phyloP scores from a whole-genome alignment of 352 stramenopile genomes.

The Globisporangium yorkense region DNA sequence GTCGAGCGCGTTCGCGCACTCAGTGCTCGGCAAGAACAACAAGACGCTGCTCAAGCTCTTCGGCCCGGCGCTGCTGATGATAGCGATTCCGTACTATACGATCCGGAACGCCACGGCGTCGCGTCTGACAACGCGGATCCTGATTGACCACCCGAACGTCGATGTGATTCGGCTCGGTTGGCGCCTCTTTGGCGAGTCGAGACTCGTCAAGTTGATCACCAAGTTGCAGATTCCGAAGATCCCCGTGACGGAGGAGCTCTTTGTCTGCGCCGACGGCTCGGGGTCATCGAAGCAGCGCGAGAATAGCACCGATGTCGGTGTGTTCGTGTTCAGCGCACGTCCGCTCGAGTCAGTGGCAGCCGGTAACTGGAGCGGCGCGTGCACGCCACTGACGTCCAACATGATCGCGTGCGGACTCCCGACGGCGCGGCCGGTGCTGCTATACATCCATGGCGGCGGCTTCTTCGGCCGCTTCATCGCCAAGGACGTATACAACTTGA shows the following conservation, averaged over 20 bases:
- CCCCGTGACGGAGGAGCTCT: conserved; percentile 59
- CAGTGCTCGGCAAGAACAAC: conserved; percentile 55
- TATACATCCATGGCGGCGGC: conserved; percentile 85
- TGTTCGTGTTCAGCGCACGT: conserved; percentile 68
- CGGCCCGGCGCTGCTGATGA: conserved; percentile 45
- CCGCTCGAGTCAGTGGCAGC: conserved; percentile 52
- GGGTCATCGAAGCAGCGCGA: conserved; percentile 24
- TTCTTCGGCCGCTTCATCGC: conserved; percentile 88
- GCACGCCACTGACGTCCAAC: conserved; percentile 35
- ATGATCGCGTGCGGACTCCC: conserved; percentile 76
- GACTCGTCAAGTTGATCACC: conserved; percentile 59
- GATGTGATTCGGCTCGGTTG: conserved; percentile 83
- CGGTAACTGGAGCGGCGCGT: conserved; percentile 66
- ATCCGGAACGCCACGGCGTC: conserved; percentile 67
- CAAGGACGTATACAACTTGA: conserved; percentile 78
- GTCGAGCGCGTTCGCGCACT: conserved; percentile 74
- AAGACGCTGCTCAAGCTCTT: conserved; percentile 59
- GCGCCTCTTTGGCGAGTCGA: conserved; percentile 79
- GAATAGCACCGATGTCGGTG: conserved; percentile 48
- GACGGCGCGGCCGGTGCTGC: conserved; percentile 54
- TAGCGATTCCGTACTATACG: conserved; percentile 80
- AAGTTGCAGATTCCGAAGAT: conserved; percentile 59
- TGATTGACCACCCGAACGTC: conserved; percentile 81
- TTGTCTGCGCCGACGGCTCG: conserved; percentile 43
- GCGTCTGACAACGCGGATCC: conserved; percentile 66